Evolutionary conservation across 2,329 filamentous ascomycete species (phyloP), one percentile per base, ranked within the genome.

Genomic region (Herpotrichia juniperi): DNA sequence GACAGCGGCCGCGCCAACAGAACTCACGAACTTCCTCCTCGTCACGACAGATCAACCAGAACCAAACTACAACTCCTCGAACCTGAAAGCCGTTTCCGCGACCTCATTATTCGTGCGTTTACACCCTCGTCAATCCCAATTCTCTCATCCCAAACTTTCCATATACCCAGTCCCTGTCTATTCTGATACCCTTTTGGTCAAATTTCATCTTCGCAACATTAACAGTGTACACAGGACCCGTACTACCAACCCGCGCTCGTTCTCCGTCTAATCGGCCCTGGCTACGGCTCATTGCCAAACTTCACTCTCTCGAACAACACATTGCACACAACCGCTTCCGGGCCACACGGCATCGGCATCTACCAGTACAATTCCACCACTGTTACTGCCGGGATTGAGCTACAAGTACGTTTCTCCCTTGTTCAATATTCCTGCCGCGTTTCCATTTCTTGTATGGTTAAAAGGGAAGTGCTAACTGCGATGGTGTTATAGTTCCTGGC

Each of bases 241-340:
- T 66, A 67, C 63, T 60, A 72, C 47, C 55, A 66, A 46, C 59
- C 66, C 12, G 65, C 60, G 34, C 69, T 73, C 57, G 61, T 71
- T 50, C 66, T 78, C 19, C 74, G 75, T 53, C 64, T 73, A 16
- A 74, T 69, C 46, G 66, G 50, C 7, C 64, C 71, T 0, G 74
- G 74, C 53, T 78, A 77, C 55, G 63, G 61, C 47, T 71, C 62
- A 17, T 64, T 78, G 0, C 74, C 74, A 2, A 64, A 52, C 42
- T 77, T 77, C 62, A 76, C 70, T 2, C 61, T 78, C 19, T 51
- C 64, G 4, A 46, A 62, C 34, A 68, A 69, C 16, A 69, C 67
- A 0, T 61, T 76, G 12, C 69, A 72, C 9, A 74, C 69, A 1
- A 46, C 56, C 6, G 58, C 66, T 0, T 28, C 54, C 0, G 72